Conservation (phyloP, 176 grass and related monocot genomes). For the Coix lacrymajobi region DNA sequence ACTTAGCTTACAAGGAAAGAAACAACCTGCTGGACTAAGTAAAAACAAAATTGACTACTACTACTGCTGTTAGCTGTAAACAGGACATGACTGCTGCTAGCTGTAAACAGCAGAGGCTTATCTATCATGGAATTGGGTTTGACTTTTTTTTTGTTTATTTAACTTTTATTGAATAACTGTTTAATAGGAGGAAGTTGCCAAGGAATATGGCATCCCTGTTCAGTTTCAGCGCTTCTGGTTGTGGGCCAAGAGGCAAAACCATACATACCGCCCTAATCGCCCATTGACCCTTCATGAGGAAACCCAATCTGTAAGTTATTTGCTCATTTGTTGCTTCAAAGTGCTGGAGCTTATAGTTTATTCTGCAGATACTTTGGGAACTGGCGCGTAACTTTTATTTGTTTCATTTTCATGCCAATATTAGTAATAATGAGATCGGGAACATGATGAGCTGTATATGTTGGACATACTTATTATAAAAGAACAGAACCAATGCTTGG, state of each 20-base stretch:
- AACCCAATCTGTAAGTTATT: constrained; percentile 62
- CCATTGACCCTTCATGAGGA: constrained; percentile 66
- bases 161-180: constrained; percentile 18
- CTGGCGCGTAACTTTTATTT: not conserved
- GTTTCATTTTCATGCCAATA: not conserved
- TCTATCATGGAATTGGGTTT: not conserved
- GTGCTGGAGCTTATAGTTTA: not conserved
- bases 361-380: not conserved
- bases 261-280: constrained; percentile 90
- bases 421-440: not conserved
- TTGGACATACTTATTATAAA: not conserved
- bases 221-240: constrained; percentile 94
- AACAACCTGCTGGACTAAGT: too few relatives aligned
- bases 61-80: too few relatives aligned
- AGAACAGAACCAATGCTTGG: not conserved
- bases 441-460: not conserved
- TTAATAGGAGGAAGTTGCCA: constrained; percentile 80
- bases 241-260: constrained; percentile 97
- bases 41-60: too few relatives aligned
- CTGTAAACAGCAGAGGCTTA: too few relatives aligned
- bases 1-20: too few relatives aligned
- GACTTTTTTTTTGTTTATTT: not conserved
- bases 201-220: constrained; percentile 87
- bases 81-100: too few relatives aligned
- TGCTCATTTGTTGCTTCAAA: constrained; percentile 3